Evolutionary conservation across 177 flowering plant genomes (phyloP).

Genomic region (Telopea speciosissima): DNA sequence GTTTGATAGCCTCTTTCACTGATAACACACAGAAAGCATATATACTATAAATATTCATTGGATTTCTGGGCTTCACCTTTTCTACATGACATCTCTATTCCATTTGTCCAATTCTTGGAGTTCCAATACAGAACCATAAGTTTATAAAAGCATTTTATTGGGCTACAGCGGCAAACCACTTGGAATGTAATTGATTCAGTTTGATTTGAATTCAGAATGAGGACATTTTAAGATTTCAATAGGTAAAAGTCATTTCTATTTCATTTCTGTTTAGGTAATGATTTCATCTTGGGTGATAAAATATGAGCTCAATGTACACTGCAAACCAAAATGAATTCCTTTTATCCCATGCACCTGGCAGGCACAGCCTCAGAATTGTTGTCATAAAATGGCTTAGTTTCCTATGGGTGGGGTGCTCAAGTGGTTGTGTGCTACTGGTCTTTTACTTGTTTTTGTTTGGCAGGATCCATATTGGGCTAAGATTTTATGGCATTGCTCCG

Average conservation of each 20-base stretch:
- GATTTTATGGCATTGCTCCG: conserved; percentile 59
- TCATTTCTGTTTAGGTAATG: neutral
- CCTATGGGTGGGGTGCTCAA: neutral
- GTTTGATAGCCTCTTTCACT: no score
- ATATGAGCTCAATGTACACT: neutral
- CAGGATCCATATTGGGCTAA: conserved; percentile 72
- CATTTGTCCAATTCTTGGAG: neutral
- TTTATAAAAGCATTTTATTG: neutral
- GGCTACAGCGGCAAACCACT: neutral
- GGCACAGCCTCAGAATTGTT: neutral
- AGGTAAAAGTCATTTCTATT: neutral
- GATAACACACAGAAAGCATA: no score
- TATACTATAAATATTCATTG: no score
- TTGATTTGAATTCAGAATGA: no score
- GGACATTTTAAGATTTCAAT: neutral
- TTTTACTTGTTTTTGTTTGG: conserved; percentile 16
- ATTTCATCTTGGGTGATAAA: neutral
- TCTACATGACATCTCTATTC: neutral
- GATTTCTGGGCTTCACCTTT: neutral
- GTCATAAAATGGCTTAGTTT: neutral
- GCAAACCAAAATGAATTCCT: neutral
- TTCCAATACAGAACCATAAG: neutral
- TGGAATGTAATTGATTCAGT: no score
- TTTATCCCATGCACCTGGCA: neutral
- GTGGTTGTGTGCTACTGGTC: neutral